These are phyloP conservation scores for Naganishia sp. DNA, from an alignment of 1,284 basidiomycete species.

Conservation along the genomic window DNA sequence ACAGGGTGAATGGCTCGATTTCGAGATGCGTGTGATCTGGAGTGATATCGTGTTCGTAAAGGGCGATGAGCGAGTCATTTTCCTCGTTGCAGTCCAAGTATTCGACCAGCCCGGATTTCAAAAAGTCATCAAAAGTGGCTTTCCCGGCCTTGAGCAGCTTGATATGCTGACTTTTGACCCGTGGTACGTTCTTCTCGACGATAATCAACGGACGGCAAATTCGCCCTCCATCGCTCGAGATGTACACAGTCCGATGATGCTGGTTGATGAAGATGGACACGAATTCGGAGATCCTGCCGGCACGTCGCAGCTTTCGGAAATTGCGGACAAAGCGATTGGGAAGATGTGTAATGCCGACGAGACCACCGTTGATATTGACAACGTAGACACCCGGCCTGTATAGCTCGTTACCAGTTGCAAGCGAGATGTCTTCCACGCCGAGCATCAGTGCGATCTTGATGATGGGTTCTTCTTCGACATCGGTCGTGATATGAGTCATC, in stretches of 20 bases:
- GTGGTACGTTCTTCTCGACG: slow-evolving; percentile 78
- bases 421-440: slow-evolving; percentile 93
- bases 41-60: slow-evolving; percentile 88
- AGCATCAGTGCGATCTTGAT: slow-evolving; percentile 87
- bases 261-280: slow-evolving; percentile 96
- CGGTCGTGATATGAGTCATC: slow-evolving; percentile 99
- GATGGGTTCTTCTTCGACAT: slow-evolving; percentile 95
- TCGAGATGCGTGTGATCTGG: slow-evolving; percentile 88
- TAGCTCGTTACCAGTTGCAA: slow-evolving; percentile 92
- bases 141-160: slow-evolving; percentile 77
- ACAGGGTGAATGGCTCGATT: slow-evolving; percentile 97
- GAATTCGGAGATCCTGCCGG: slow-evolving; percentile 91
- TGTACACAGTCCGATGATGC: slow-evolving; percentile 92
- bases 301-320: slow-evolving; percentile 89
- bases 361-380: slow-evolving; percentile 95
- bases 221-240: slow-evolving; percentile 94
- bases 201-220: slow-evolving; percentile 99
- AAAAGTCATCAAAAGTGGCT: slow-evolving; percentile 91
- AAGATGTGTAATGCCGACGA: slow-evolving; percentile 87
- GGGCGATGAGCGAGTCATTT: slow-evolving; percentile 94
- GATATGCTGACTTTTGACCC: slow-evolving; percentile 81
- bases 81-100: slow-evolving; percentile 99
- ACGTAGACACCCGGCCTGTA: slow-evolving; percentile 89
- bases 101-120: slow-evolving; percentile 93
- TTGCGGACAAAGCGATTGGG: slow-evolving; percentile 83